Base-by-base conservation (phyloP, 495 filamentous ascomycete genomes). In the Aspergillus campestris region DNA sequence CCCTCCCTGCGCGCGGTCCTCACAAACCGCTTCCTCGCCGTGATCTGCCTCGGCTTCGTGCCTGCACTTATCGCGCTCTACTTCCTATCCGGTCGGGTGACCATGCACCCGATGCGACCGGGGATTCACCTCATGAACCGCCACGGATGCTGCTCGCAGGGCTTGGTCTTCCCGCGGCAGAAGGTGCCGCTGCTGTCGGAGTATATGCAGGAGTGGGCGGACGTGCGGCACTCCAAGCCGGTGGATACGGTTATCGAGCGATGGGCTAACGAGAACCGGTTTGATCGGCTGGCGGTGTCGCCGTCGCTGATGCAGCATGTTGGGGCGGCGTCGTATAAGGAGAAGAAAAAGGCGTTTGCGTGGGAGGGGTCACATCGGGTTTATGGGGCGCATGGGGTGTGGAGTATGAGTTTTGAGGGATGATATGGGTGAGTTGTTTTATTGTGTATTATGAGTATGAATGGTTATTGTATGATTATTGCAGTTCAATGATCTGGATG, bases 111-210 rank as follows among this genome's bases (percentile, higher is more conserved):
- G 7, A 48, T 59, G 46, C 46, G 33, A 12, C 48, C 57, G n/a
- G 65, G 65, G 0, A 38, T 68, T 12, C 54, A 62, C 31, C 27
- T 48, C 15, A 68, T 68, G 65, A 60, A 65, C 9, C 33, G 50
- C 8, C 59, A 60, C 13, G 65, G 65, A 10, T 68, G 65, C 45
- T 68, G 65, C 51, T 64, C 63, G 30, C 65, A 68, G 40, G 65
- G 61, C 7, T 51, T 68, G 8, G 34, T 65, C 6, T 68, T 63
- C 37, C 60, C 59, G 6, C 56, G 55, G 0, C 40, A 50, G 4
- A 56, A 52, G 34, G 53, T 62, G 0, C 55, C 59, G 8, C 32
- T 14, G 14, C 41, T 62, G 10, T 47, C 60, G 12, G 46, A 50
- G 1, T 48, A 49, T 18, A 34, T 65, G 11, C 38, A 60, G 9